These are phyloP conservation scores for Pythium coloratum DNA, from an alignment of 352 stramenopile genomes.

Conservation along the genomic window DNA sequence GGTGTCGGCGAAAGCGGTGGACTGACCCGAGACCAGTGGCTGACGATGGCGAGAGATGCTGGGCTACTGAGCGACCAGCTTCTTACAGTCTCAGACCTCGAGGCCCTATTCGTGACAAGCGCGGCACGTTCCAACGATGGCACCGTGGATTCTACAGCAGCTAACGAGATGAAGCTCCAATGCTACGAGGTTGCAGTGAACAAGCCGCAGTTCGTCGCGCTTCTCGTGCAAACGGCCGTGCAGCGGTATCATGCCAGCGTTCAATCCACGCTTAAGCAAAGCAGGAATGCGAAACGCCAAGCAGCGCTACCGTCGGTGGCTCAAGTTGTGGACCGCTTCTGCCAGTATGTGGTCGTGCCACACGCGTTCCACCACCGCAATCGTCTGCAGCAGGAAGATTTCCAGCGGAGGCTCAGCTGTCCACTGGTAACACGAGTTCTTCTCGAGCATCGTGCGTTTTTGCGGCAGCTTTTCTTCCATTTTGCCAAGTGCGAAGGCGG, in stretches of 20 bases:
- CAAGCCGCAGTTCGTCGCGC: conserved; percentile 6
- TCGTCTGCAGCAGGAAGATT: conserved; percentile 32
- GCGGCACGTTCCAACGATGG: neutral
- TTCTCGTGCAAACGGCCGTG: conserved; percentile 8
- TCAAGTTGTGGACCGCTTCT: conserved; percentile 45
- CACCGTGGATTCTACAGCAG: neutral
- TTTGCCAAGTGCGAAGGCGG: conserved; percentile 44
- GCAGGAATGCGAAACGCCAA: conserved; percentile 1
- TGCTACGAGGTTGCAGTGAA: neutral
- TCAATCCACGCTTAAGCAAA: neutral
- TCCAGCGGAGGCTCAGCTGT: conserved; percentile 42
- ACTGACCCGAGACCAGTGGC: conserved; percentile 29
- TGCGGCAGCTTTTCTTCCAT: conserved; percentile 53
- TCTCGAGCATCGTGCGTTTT: conserved; percentile 57
- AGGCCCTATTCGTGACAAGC: conserved; percentile 8
- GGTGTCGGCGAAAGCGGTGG: neutral
- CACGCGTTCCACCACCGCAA: conserved; percentile 18
- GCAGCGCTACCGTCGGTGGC: neutral
- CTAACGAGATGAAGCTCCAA: neutral
- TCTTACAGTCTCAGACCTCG: neutral
- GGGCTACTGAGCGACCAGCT: conserved; percentile 1
- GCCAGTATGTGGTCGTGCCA: conserved; percentile 35
- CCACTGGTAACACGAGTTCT: conserved; percentile 44
- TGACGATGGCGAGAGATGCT: conserved; percentile 37
- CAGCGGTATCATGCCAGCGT: neutral